Evolutionary conservation across 192 early-diverging fungal species (phyloP), one percentile per base, ranked within the genome.

Genomic region (Backusella circina): DNA sequence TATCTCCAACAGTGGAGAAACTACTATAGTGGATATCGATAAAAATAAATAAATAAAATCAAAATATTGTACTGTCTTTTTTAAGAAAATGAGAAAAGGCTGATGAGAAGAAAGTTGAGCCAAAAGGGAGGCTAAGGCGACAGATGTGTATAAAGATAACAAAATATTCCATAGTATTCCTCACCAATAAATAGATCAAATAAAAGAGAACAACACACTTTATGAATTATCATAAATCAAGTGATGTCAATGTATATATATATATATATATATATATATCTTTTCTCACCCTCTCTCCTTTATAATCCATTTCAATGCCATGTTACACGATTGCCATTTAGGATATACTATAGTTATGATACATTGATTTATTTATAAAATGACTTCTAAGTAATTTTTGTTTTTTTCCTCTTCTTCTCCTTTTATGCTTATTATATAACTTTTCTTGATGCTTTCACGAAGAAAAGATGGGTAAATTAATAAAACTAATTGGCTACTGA

Each of bases 1-100:
- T 61, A 61, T 61, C 54, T 26, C 54, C 54, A 61, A 28, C 54
- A 61, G n/a, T 61, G 54, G 54, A 61, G 54, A 61, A 28, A 61
- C 23, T 61, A 28, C 12, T 61, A 61, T 28, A 26, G 26, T 28
- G 54, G 54, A 61, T 61, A 61, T 26, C 54, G 54, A 28, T 61
- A 61, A 28, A 61, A 28, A 61, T 61, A 61, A 61, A 26, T 61
- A 61, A 61, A 61, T 12, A 10, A 28, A 26, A 13, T n/a, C n/a
- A n/a, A n/a, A n/a, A n/a, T n/a, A n/a, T n/a, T n/a, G n/a, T n/a
- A n/a, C n/a, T n/a, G n/a, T n/a, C n/a, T n/a, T n/a, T n/a, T n/a
- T n/a, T n/a, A n/a, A n/a, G n/a, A n/a, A n/a, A n/a, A n/a, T n/a
- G n/a, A n/a, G n/a, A n/a, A n/a, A n/a, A n/a, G n/a, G n/a, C n/a